Evolutionary conservation across 306 rosid species (phyloP), one percentile per base, ranked within the genome.

Genomic region (Quercus gilva): DNA sequence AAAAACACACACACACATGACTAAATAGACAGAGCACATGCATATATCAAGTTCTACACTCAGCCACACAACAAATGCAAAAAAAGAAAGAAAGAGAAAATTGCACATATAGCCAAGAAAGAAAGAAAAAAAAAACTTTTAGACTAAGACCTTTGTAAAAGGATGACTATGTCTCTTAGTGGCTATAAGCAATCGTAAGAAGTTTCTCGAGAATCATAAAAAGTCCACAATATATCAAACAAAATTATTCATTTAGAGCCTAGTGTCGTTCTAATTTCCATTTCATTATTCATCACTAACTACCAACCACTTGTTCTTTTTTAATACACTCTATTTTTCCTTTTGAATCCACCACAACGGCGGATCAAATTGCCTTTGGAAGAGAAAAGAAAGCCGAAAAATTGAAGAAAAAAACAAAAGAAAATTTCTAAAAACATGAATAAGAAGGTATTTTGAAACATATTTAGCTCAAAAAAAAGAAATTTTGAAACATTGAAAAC

Each of bases 141-240:
- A 23, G 61, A 41, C 19, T 13, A 49, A 12, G 53, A 49, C 53
- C 20, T 68, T 37, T 68, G 5, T 65, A 80, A 84, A 83, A 84
- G 81, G 83, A 76, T 74, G 25, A 51, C 25, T 19, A 25, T 74
- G 88, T 84, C 83, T 82, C 49, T 68, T 70, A 76, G 79, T 80
- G 78, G 71, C 37, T 17, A 75, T 45, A 75, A 76, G 76, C 75
- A 69, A 64, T 59, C 69, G 51, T 28, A 8, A 55, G 59, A 71
- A 76, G 58, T 61, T 75, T 31, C 74, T 56, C 60, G 52, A 51
- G 26, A 23, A 20, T n/a, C 11, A 23, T 9, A 23, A 23, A 23
- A 11, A 8, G 15, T 23, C 19, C 53, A 13, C 13, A 19, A 18
- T 41, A 41, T 41, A 41, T 75, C 68, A 13, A 53, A 26, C 76